Percentiles rank a stretch among this genome's conserved stretches.
Conservation (phyloP, 306 rosid genomes). For the Castanea mollissima region DNA sequence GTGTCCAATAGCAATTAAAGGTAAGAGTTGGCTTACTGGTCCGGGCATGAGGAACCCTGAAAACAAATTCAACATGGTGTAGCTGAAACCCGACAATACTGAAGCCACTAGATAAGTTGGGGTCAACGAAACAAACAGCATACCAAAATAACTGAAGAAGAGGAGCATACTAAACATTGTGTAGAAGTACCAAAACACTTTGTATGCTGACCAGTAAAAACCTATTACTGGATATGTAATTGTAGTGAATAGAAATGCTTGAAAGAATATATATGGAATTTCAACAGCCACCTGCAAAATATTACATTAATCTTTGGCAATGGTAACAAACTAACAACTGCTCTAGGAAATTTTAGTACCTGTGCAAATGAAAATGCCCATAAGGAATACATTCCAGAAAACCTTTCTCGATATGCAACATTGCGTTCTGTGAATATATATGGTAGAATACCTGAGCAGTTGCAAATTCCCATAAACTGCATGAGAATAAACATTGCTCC, state of each 20-base stretch:
- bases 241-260: conserved; percentile 4
- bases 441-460: conserved; percentile 19
- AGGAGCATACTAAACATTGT: conserved; percentile 19
- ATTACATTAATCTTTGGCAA: not conserved
- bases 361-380: conserved; percentile 30
- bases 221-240: conserved; percentile 26
- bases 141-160: conserved; percentile 31
- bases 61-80: conserved; percentile 27
- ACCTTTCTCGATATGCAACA: conserved; percentile 28
- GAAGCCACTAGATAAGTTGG: conserved; percentile 30
- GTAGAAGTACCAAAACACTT: conserved; percentile 25
- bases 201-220: conserved; percentile 30
- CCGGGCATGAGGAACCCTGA: conserved; percentile 26
- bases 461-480: conserved; percentile 22
- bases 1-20: not conserved
- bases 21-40: conserved; percentile 20
- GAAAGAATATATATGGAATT: conserved; percentile 10
- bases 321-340: not conserved
- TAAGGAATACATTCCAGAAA: conserved; percentile 38
- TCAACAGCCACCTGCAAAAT: conserved; percentile 25
- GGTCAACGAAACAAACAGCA: conserved; percentile 26
- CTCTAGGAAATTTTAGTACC: not conserved
- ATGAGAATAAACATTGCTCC: conserved; percentile 18
- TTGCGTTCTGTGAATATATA: conserved; percentile 23
- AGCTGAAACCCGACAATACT: conserved; percentile 13